Conservation (phyloP, 495 filamentous ascomycete genomes). For the Aspergillus carlsbadensis region DNA sequence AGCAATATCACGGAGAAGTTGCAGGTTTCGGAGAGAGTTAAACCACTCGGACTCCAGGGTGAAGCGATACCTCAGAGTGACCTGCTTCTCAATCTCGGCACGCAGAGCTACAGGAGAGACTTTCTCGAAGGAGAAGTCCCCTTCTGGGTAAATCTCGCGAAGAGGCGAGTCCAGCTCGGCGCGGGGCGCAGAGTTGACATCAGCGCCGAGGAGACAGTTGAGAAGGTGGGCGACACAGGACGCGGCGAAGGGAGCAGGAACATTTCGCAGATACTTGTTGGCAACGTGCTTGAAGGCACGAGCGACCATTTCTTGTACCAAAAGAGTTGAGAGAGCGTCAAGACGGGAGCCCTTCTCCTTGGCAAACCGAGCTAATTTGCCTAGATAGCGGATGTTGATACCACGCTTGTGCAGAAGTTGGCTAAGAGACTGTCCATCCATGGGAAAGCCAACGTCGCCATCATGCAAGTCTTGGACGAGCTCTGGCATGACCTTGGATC, state of each 20-base stretch:
- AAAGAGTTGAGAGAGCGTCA: conserved; percentile 69
- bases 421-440: conserved; percentile 91
- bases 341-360: conserved; percentile 68
- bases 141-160: conserved; percentile 72
- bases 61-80: conserved; percentile 71
- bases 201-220: conserved; percentile 86
- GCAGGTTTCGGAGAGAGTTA: conserved; percentile 64
- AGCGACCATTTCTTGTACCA: conserved; percentile 88
- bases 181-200: conserved; percentile 70
- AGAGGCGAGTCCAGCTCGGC: conserved; percentile 75
- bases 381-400: conserved; percentile 95
- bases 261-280: conserved; percentile 70
- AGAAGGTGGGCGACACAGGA: conserved; percentile 82
- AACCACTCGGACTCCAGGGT: conserved; percentile 67
- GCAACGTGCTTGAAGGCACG: conserved; percentile 93
- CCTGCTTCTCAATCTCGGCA: conserved; percentile 68
- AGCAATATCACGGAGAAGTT: conserved; percentile 84
- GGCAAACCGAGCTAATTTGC: conserved; percentile 70
- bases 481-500: conserved; percentile 69
- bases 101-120: conserved; percentile 70
- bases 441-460: conserved; percentile 93
- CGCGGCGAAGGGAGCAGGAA: conserved; percentile 75
- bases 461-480: conserved; percentile 81
- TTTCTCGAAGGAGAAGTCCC: conserved; percentile 77
- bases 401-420: conserved; percentile 93